phyloP scores from a whole-genome alignment of 2,329 filamentous ascomycete genomes.

The Arthrobotrys sinensis region DNA sequence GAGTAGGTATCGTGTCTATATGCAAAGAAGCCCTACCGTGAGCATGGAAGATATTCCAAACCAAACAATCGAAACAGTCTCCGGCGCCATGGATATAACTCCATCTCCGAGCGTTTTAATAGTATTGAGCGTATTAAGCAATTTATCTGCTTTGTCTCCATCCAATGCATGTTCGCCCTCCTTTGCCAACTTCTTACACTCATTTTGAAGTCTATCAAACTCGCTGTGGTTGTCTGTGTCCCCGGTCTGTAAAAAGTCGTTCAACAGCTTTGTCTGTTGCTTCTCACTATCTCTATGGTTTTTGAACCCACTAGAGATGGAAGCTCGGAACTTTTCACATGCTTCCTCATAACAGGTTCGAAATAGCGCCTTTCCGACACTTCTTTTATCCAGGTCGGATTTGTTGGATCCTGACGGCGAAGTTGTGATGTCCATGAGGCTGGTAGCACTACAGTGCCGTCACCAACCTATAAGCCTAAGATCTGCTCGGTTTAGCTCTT shows the following conservation, averaged over 20 bases:
- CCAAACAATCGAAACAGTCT: constrained; percentile 34
- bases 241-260: constrained; percentile 5
- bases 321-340: constrained; percentile 12
- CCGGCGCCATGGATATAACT: constrained; percentile 28
- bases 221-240: neutral
- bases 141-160: constrained; percentile 12
- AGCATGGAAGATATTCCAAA: constrained; percentile 33
- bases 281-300: neutral
- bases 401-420: neutral
- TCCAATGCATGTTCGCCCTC: constrained; percentile 9
- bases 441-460: neutral
- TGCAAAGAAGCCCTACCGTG: neutral
- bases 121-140: constrained; percentile 3
- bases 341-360: constrained; percentile 19
- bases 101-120: constrained; percentile 18
- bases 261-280: neutral
- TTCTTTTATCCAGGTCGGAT: neutral
- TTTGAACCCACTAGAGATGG: neutral
- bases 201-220: constrained; percentile 11
- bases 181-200: constrained; percentile 14
- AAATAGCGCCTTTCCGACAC: neutral
- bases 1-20: too few relatives aligned
- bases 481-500: too few relatives aligned
- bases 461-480: too few relatives aligned
- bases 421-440: neutral